Evolutionary conservation across 495 filamentous ascomycete species (phyloP).

Genomic region (Pyrenula massariospora): DNA sequence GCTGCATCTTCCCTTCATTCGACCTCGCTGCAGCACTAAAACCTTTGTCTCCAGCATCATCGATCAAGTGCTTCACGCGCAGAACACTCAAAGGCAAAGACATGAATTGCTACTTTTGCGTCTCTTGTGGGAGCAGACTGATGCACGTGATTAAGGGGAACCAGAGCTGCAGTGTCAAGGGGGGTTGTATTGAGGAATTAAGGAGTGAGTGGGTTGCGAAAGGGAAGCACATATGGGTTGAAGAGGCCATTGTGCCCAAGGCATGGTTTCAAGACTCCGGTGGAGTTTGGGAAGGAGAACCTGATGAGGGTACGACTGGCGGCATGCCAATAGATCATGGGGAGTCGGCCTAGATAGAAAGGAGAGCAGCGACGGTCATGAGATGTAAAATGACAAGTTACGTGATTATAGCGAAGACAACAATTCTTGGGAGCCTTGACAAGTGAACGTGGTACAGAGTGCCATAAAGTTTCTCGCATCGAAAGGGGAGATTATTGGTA

Average conservation of each 20-base stretch:
- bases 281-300: neutral
- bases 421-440: too few relatives aligned
- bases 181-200: conserved; percentile 46
- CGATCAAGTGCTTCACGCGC: conserved; percentile 29
- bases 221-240: conserved; percentile 52
- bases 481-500: too few relatives aligned
- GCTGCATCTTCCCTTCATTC: conserved; percentile 55
- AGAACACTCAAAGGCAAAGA: conserved; percentile 29
- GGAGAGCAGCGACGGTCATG: too few relatives aligned
- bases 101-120: conserved; percentile 49
- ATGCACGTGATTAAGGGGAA: conserved; percentile 41
- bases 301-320: neutral
- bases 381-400: too few relatives aligned
- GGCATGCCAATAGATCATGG: neutral
- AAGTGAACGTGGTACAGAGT: too few relatives aligned
- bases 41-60: conserved; percentile 14
- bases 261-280: neutral
- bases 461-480: too few relatives aligned
- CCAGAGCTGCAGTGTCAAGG: conserved; percentile 45
- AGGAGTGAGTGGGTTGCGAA: conserved; percentile 30
- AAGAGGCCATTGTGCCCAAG: conserved; percentile 38
- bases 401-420: too few relatives aligned
- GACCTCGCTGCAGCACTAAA: conserved; percentile 15
- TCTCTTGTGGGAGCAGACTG: conserved; percentile 43
- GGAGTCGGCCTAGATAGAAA: neutral